Percentiles rank a stretch among this genome's conserved stretches.
Conservation (phyloP, 495 filamentous ascomycete genomes). For the Lepidopterella palustris region DNA sequence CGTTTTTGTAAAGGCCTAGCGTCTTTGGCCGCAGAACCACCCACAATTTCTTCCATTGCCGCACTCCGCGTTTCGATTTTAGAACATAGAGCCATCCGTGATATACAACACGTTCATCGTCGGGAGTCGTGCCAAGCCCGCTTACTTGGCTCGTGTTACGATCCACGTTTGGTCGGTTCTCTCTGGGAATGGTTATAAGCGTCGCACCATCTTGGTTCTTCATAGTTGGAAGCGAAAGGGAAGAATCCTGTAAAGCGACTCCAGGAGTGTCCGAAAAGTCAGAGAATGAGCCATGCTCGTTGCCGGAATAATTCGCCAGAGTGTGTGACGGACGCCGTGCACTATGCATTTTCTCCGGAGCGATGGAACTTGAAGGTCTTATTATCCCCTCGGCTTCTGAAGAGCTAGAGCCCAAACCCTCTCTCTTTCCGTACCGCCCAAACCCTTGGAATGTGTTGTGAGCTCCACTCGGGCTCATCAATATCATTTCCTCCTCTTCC, state of each 20-base stretch:
- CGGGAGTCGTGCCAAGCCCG: constrained; percentile 50
- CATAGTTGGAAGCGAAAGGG: constrained; percentile 33
- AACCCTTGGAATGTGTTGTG: constrained; percentile 35
- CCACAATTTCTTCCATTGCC: constrained; percentile 94
- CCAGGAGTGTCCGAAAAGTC: constrained; percentile 70
- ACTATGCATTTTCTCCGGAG: constrained; percentile 20
- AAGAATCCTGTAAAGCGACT: constrained; percentile 40
- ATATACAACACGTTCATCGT: constrained; percentile 70
- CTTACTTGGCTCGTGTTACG: constrained; percentile 54
- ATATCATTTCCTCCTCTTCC: constrained; percentile 71
- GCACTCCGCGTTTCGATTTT: constrained; percentile 77
- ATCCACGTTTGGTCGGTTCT: constrained; percentile 30
- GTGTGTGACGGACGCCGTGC: constrained; percentile 41
- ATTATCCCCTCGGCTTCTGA: constrained; percentile 46
- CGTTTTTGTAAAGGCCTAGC: constrained; percentile 88
- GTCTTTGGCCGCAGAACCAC: constrained; percentile 82
- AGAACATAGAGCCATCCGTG: constrained; percentile 85
- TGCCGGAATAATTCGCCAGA: constrained; percentile 71
- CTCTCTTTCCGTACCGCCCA: constrained; percentile 6
- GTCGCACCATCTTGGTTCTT: constrained; percentile 17
- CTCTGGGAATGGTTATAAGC: constrained; percentile 21
- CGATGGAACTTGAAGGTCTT: constrained; percentile 8
- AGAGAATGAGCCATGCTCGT: constrained; percentile 81
- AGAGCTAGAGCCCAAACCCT: constrained; percentile 51
- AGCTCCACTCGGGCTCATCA: constrained; percentile 50